These are phyloP conservation scores for Cruciata laevipes DNA, from an alignment of 257 asterid genomes.

Conservation along the genomic window DNA sequence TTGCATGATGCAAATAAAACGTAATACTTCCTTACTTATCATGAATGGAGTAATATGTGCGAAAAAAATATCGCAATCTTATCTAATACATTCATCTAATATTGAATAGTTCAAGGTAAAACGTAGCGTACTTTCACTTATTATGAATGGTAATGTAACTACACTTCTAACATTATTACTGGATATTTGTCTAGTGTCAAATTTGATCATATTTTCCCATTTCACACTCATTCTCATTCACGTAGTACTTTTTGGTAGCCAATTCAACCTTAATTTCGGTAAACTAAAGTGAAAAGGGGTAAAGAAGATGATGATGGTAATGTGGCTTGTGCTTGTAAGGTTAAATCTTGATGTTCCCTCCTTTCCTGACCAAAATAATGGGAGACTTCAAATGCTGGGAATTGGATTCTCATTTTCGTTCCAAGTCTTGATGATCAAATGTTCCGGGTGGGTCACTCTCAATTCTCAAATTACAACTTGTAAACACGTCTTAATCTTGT, in stretches of 20 bases:
- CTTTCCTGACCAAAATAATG: slow-evolving; percentile 16
- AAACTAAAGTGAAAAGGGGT: background rate
- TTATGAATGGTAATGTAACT: no score
- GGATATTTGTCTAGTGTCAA: no score
- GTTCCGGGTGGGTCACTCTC: background rate
- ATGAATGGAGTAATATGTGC: no score
- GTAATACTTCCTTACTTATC: no score
- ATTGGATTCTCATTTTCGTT: background rate
- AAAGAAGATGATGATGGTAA: slow-evolving; percentile 5
- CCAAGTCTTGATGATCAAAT: background rate
- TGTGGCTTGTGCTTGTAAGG: background rate
- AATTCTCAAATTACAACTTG: background rate
- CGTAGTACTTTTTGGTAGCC: background rate
- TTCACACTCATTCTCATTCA: no score
- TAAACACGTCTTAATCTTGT: background rate
- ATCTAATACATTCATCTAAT: no score
- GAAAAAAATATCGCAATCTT: no score
- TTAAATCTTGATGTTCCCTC: slow-evolving; percentile 10
- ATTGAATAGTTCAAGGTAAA: no score
- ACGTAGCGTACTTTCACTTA: no score
- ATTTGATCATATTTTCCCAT: no score
- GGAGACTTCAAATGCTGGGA: slow-evolving; percentile 1
- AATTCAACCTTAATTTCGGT: slow-evolving; percentile 4
- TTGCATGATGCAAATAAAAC: no score
- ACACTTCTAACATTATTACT: no score